These are phyloP conservation scores for Backusella liffmaniae DNA, from an alignment of 192 early-diverging fungal species.

Conservation along the genomic window DNA sequence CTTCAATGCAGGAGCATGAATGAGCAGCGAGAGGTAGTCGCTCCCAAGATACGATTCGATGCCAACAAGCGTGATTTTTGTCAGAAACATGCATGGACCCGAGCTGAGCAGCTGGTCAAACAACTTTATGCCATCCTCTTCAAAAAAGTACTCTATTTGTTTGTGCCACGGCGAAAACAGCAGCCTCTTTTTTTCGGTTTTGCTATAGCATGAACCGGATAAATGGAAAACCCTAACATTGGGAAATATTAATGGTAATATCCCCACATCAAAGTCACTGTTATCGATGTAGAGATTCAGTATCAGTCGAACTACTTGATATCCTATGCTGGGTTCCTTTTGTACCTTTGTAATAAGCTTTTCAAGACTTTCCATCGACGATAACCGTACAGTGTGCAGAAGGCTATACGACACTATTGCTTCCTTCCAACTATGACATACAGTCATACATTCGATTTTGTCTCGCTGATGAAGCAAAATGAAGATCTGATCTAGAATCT, in stretches of 20 bases:
- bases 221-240: neutral
- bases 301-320: neutral
- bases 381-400: neutral
- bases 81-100: neutral
- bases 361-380: neutral
- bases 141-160: neutral
- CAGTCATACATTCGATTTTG: neutral
- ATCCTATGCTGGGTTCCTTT: neutral
- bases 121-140: neutral
- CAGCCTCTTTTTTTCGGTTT: neutral
- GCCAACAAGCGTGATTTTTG: neutral
- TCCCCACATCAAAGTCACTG: neutral
- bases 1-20: neutral
- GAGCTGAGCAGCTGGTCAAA: neutral
- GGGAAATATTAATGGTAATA: neutral
- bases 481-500: slow-evolving; percentile 1
- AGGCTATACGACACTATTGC: neutral
- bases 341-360: neutral
- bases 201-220: neutral
- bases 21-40: neutral
- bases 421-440: neutral
- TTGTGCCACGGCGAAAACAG: neutral
- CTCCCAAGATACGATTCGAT: neutral
- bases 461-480: neutral
- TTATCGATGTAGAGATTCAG: neutral